Percentiles rank a stretch among this genome's conserved stretches.
Evolutionary conservation across 306 rosid species (phyloP).

Genomic region (Corylus americana): DNA sequence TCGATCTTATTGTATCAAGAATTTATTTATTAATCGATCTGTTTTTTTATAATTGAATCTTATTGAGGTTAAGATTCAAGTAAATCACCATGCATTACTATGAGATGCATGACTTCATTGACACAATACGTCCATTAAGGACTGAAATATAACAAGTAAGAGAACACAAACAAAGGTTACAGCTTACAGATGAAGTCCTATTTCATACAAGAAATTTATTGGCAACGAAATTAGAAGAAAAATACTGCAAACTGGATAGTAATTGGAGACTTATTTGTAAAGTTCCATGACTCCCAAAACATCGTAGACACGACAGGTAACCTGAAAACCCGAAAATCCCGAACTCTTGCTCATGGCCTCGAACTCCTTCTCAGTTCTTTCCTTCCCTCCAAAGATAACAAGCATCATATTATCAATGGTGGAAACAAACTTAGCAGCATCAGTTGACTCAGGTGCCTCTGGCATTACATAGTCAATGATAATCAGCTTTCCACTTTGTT

Average conservation of each 20-base stretch:
- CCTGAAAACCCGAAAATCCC: constrained; percentile 19
- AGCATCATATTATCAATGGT: constrained; percentile 2
- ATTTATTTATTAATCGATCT: no score
- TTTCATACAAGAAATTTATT: no score
- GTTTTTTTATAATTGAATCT: no score
- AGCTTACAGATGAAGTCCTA: no score
- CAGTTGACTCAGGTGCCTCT: constrained; percentile 21
- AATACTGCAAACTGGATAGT: not conserved
- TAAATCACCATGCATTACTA: no score
- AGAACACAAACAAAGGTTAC: no score
- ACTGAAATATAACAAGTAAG: no score
- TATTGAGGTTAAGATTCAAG: no score
- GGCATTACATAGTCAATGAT: constrained; percentile 26
- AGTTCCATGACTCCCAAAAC: constrained; percentile 17
- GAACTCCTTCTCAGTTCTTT: constrained; percentile 24
- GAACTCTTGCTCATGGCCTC: constrained; percentile 13
- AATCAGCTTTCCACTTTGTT: constrained; percentile 27
- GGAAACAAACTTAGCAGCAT: not conserved
- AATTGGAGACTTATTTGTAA: not conserved
- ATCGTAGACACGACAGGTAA: not conserved
- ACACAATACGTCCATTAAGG: no score
- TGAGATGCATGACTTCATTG: no score
- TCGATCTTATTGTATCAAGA: no score
- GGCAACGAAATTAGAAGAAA: no score
- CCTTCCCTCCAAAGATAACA: not conserved